Conservation (phyloP, 176 grass and related monocot genomes). For the Microstegium vimineum region DNA sequence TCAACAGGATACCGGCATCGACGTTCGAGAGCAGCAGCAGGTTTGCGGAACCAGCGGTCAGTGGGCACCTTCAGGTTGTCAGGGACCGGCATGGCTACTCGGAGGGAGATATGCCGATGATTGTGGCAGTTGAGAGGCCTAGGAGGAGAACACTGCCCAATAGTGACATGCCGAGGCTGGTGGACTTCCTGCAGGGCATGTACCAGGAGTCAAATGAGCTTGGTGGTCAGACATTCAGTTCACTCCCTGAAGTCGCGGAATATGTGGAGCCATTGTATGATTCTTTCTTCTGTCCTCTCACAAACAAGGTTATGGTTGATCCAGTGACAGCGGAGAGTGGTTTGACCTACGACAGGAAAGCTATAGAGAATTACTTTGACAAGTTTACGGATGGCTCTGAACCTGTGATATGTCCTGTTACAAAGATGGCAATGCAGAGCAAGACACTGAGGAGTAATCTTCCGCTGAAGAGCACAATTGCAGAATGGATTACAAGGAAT, state of each 20-base stretch:
- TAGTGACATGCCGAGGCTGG: conserved; percentile 52
- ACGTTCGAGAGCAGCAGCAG: conserved; percentile 43
- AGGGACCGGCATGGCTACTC: conserved; percentile 20
- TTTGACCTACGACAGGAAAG: conserved; percentile 77
- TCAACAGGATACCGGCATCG: conserved; percentile 54
- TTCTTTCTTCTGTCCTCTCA: conserved; percentile 84
- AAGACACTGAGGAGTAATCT: conserved; percentile 59
- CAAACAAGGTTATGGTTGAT: conserved; percentile 86
- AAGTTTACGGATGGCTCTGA: conserved; percentile 46
- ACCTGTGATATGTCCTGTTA: conserved; percentile 64
- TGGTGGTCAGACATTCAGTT: conserved; percentile 33
- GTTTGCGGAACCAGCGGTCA: conserved; percentile 15
- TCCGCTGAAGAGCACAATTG: conserved; percentile 64
- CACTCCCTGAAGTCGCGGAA: conserved; percentile 52
- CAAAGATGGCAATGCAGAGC: conserved; percentile 55
- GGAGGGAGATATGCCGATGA: conserved; percentile 6
- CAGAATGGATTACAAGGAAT: conserved; percentile 75
- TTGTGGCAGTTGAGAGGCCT: conserved; percentile 5
- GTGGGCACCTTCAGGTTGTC: conserved; percentile 23
- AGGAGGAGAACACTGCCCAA: conserved; percentile 23
- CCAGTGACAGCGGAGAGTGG: conserved; percentile 82
- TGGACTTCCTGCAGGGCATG: conserved; percentile 59
- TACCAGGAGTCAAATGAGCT: conserved; percentile 42
- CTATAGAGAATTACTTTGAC: conserved; percentile 65
- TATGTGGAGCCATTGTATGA: conserved; percentile 82